A percentile compares a stretch with the other conserved stretches of the same genome.
Evolutionary conservation across 345 rosid genomes (phyloP).

Genomic region (Heritiera littoralis): DNA sequence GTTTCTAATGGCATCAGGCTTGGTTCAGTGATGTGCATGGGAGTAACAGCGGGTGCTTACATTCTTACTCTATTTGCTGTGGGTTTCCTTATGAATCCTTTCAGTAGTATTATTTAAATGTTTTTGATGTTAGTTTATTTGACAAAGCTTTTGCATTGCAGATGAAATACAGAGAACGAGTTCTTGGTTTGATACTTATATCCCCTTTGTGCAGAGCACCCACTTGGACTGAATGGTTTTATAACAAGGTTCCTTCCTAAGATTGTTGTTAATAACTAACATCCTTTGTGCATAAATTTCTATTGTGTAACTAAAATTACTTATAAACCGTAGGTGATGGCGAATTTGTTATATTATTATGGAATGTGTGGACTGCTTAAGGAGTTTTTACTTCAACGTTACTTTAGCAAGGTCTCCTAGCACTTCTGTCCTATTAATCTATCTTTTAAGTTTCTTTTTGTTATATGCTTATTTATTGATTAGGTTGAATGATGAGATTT

Average conservation of each 20-base stretch:
- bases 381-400: constrained; percentile 79
- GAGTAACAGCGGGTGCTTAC: constrained; percentile 97
- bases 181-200: constrained; percentile 86
- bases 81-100: constrained; percentile 34
- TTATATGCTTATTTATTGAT: not conserved
- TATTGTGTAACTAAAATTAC: not conserved
- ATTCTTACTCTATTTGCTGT: constrained; percentile 86
- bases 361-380: constrained; percentile 88
- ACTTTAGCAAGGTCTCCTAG: constrained; percentile 81
- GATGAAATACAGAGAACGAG: constrained; percentile 89
- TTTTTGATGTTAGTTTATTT: constrained; percentile 12
- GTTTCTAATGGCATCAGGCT: constrained; percentile 55
- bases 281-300: not conserved
- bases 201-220: constrained; percentile 95
- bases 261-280: not conserved
- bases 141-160: constrained; percentile 43
- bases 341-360: constrained; percentile 77
- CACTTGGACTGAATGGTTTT: constrained; percentile 96
- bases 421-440: constrained; percentile 4
- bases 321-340: constrained; percentile 47
- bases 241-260: constrained; percentile 54
- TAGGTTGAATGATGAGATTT: constrained; percentile 11
- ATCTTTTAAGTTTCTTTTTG: constrained; percentile 4
- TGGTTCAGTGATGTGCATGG: constrained; percentile 94
- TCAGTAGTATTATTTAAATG: not conserved